Percentiles rank a stretch among this genome's conserved stretches.
These are phyloP conservation scores for Linnemannia exigua DNA, from an alignment of 192 early-diverging fungal genomes.

Conservation along the genomic window DNA sequence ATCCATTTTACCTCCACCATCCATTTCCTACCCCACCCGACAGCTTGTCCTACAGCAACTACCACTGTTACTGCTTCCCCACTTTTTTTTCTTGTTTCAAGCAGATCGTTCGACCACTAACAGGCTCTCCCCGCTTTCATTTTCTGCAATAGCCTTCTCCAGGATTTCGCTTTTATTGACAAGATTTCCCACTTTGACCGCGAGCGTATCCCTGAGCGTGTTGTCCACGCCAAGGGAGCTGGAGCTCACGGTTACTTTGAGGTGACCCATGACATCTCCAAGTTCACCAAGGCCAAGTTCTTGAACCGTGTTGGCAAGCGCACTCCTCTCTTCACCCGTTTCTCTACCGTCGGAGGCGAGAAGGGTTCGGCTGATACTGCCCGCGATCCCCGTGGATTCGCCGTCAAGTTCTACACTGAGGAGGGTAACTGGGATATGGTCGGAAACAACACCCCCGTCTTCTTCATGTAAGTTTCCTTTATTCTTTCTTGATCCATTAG, in stretches of 20 bases:
- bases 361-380: conserved; percentile 75
- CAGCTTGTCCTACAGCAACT: neutral
- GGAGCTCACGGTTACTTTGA: conserved; percentile 89
- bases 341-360: conserved; percentile 76
- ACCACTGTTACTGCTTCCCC: neutral
- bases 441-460: conserved; percentile 75
- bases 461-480: conserved; percentile 71
- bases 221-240: conserved; percentile 89
- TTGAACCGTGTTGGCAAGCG: conserved; percentile 72
- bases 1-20: neutral
- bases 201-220: conserved; percentile 89
- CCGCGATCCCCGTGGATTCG: conserved; percentile 80
- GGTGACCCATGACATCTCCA: conserved; percentile 62
- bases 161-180: conserved; percentile 81
- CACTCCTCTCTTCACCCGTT: conserved; percentile 77
- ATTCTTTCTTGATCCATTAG: neutral
- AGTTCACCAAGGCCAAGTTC: conserved; percentile 72
- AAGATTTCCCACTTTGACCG: conserved; percentile 88
- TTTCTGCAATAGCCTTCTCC: conserved; percentile 52
- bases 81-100: neutral
- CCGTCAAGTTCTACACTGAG: conserved; percentile 83
- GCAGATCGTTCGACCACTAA: neutral
- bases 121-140: neutral
- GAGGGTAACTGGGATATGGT: conserved; percentile 81
- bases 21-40: neutral